Evolutionary conservation across 2,329 filamentous ascomycete genomes (phyloP), one percentile per base, ranked within the genome.

Genomic region (Phialophora macrospora): DNA sequence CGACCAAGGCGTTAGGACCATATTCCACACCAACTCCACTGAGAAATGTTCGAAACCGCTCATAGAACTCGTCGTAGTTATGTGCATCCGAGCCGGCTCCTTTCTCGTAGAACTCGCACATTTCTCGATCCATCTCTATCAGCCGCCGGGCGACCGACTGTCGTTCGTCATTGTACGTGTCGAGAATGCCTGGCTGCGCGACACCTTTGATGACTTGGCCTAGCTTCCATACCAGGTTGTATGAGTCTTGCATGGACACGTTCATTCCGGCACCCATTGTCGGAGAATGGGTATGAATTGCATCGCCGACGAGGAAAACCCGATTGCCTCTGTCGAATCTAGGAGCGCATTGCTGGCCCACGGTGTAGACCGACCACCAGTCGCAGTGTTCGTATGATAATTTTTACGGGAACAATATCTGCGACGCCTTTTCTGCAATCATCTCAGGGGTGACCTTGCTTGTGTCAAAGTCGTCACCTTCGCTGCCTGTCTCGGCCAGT

Each of bases 221-320:
- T 1, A 87, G 73, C 72, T 87, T 87, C 84, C 85, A 87, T 32
- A 82, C 83, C 0, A 87, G 77, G 68, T 87, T 87, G 74, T 80
- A 86, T 4, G 80, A 77, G 73, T 91, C 89, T 71, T 90, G 88
- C 85, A 91, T 89, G 32, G 82, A 85, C 1, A 89, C 85, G 69
- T 91, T 91, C 88, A 91, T 90, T 12, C 89, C 88, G 72, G 90
- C 87, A 1, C 87, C 87, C 0, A 86, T 87, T 41, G 48, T 46
- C 5, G 44, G 54, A n/a, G 49, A 63, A 69, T 84, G 82, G 0
- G 82, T 85, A 70, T 83, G 81, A 1, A 85, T 84, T 1, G 87
- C 88, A 75, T 91, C 89, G 1, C 89, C 90, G 0, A 88, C 87
- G 3, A 92, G 80, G 74, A 93, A 92, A 9, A 93, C 81, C 3